Evolutionary conservation across 352 stramenopile species (phyloP).

Genomic region (Globisporangium iwayamae): DNA sequence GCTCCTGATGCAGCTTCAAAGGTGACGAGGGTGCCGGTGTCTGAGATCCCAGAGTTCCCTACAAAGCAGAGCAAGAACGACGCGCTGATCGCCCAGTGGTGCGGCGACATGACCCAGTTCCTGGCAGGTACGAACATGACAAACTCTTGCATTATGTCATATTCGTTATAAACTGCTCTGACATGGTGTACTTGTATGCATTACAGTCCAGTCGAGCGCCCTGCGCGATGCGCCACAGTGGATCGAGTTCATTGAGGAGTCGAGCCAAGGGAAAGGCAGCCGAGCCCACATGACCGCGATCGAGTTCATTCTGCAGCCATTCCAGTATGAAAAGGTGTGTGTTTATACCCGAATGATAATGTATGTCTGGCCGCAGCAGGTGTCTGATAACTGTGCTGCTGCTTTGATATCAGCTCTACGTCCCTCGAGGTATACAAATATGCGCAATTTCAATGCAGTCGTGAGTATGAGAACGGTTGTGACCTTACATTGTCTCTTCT

Average conservation of each 20-base stretch:
- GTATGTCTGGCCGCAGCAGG: not conserved
- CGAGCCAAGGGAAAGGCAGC: conserved; percentile 36
- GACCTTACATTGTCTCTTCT: not conserved
- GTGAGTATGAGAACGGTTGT: not conserved
- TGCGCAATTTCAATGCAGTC: not conserved
- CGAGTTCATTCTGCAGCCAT: conserved; percentile 82
- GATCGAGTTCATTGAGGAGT: conserved; percentile 55
- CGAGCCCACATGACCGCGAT: conserved; percentile 75
- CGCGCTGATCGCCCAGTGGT: conserved; percentile 61
- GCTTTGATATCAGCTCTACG: conserved; percentile 12
- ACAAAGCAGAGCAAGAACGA: conserved; percentile 44
- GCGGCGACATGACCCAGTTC: conserved; percentile 55
- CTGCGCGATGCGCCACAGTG: conserved; percentile 41
- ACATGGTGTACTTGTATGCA: not conserved
- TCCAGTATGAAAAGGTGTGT: conserved; percentile 60
- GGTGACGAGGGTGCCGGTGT: not conserved
- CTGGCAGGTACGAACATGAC: conserved; percentile 24
- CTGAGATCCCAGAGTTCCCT: conserved; percentile 40
- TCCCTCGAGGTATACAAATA: conserved; percentile 14
- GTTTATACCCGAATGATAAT: not conserved
- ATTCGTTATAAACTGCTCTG: not conserved
- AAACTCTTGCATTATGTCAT: not conserved
- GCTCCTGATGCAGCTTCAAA: not conserved
- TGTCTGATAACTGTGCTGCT: not conserved
- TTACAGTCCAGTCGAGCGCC: conserved; percentile 13